Base-by-base conservation (phyloP, 2,329 filamentous ascomycete species). In the Calonectria ilicicola region DNA sequence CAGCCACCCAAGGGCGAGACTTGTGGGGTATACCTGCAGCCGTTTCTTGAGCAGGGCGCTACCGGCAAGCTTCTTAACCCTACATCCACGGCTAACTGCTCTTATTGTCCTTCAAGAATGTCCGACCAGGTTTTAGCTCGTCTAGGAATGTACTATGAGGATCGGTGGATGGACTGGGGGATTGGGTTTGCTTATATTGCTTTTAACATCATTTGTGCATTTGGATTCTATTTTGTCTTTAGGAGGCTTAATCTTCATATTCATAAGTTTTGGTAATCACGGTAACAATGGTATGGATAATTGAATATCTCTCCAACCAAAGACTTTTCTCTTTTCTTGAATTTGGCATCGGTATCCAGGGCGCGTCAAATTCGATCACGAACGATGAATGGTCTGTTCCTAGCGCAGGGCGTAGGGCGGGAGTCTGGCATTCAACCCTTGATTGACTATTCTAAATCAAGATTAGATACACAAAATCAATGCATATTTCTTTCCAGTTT, bases 11-110 rank as follows among this genome's bases (percentile, higher is more conserved):
- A 77, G 1, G 83, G 83, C 5, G 81, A 86, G 72, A 92, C 86
- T 0, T 94, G 93, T 77, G 82, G 77, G 0, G 74, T 87, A 9
- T 94, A 93, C 79, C 80, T 93, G 76, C 64, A 76, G 0, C 44
- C 77, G 0, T 92, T 88, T 76, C 85, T 90, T 4, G 56, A 76
- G 0, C 60, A 82, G 0, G 62, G 64, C 2, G 89, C 89, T 0
- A 5, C 26, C 3, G 91, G 91, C 1, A 86, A 85, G 72, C 81
- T 89, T 7, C 74, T 87, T 29, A 92, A 93, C 75, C 87, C 90
- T 0, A 84, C 88, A 5, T 89, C 87, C 0, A 89, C 84, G 0
- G 38, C 38, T 0, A 74, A 82, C 21, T 92, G 90, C 79, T 47
- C 67, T 23, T 77, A 77, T 62, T 77, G 75, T 12, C 73, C 75